phyloP scores from a whole-genome alignment of 176 grass and related monocot species.

The Juncus effusus region DNA sequence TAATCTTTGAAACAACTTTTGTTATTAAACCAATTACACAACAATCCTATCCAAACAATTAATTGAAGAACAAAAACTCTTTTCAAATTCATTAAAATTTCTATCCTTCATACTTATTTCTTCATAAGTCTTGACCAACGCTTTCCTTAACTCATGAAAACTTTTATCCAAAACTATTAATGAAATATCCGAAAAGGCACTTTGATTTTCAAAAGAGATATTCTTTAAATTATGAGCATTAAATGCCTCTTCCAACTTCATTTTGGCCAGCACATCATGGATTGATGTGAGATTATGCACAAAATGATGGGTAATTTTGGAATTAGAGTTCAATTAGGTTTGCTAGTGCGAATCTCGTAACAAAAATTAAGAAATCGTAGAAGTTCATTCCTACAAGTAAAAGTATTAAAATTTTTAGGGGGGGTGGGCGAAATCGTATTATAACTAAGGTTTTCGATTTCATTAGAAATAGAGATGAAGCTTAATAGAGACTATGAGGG shows the following conservation, averaged over 20 bases:
- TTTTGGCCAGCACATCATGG: slow-evolving; percentile 56
- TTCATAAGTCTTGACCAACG: slow-evolving; percentile 46
- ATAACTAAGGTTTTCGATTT: too few relatives aligned
- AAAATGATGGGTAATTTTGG: slow-evolving; percentile 35
- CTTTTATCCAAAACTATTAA: slow-evolving; percentile 57
- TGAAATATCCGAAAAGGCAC: slow-evolving; percentile 62
- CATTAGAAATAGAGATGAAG: too few relatives aligned
- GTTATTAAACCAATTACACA: slow-evolving; percentile 35
- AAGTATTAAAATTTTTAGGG: background rate
- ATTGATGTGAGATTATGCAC: slow-evolving; percentile 60
- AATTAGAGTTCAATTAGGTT: slow-evolving; percentile 52
- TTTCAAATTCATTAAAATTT: slow-evolving; percentile 15
- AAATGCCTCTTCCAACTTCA: slow-evolving; percentile 62
- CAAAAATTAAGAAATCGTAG: slow-evolving; percentile 86
- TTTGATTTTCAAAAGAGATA: slow-evolving; percentile 58
- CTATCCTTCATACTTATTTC: slow-evolving; percentile 21
- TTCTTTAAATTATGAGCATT: slow-evolving; percentile 43
- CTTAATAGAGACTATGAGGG: too few relatives aligned
- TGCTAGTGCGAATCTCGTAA: slow-evolving; percentile 59
- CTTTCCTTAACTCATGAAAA: slow-evolving; percentile 52
- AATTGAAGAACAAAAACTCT: slow-evolving; percentile 35
- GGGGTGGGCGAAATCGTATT: too few relatives aligned
- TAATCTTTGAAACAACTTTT: slow-evolving; percentile 30
- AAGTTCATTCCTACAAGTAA: slow-evolving; percentile 86
- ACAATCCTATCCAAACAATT: slow-evolving; percentile 41